Base-by-base conservation (phyloP, 176 grass and related monocot species). In the Oryza meyeriana region DNA sequence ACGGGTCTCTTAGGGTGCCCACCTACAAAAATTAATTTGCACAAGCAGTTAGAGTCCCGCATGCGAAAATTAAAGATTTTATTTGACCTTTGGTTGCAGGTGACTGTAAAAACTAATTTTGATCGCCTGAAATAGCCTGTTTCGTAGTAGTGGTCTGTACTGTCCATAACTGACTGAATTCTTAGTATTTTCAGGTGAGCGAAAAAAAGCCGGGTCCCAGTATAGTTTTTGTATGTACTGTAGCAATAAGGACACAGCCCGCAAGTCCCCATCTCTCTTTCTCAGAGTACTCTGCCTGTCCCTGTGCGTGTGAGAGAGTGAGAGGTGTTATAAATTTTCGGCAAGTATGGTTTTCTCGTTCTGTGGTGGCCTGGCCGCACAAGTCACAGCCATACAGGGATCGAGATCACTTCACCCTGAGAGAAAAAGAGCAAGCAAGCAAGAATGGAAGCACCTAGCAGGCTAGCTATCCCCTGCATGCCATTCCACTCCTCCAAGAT, bases 261-360 rank as follows among this genome's bases (percentile, higher is more conserved):
- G 63, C 45, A 71, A 79, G 14, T 50, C 66, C 55, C 39, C 66
- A 34, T 70, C 61, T 76, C 61, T 55, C 50, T 55, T 55, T 22
- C 50, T 55, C 18, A 55, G 48, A 52, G 50, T 55, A 55, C 20
- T 55, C 50, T 55, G 50, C 50, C 44, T 68, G 59, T 28, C 85
- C 24, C 2, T 29, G 42, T 31, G 79, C 83, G 30, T 81, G 83
- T 76, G 65, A 22, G 17, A 35, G 62, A n/a, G 47, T 40, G 44
- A 28, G 41, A 16, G 57, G 32, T 63, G 80, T 68, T 90, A 94
- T 93, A 97, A 91, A 89, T 97, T 86, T 87, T 64, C 68, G 72
- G 79, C 85, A 90, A 88, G 71, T 69, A 69, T 85, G 76, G 79
- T 71, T 30, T 77, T 81, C 86, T 87, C 84, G 76, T 79, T 93